phyloP scores from a whole-genome alignment of 2,329 filamentous ascomycete genomes.

The Aspergillus latus region DNA sequence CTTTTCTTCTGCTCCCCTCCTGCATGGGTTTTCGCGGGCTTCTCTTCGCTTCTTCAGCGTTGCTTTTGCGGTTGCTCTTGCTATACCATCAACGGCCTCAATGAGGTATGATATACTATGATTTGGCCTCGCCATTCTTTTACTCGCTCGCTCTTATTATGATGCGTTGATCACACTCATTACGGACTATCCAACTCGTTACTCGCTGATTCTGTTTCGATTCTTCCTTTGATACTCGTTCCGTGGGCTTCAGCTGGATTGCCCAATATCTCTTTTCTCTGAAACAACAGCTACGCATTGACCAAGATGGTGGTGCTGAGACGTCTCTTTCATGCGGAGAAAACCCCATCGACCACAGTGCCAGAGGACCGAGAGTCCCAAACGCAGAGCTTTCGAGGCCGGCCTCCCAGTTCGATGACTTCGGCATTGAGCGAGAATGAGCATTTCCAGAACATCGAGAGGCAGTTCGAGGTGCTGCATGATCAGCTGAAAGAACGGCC shows the following conservation, averaged over 20 bases:
- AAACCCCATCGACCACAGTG: conserved; percentile 16
- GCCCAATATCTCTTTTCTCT: not conserved
- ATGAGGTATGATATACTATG: conserved; percentile 3
- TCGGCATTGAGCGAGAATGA: conserved; percentile 28
- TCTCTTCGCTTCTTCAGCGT: conserved; percentile 1
- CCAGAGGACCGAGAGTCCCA: conserved; percentile 14
- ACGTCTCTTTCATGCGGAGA: conserved; percentile 36
- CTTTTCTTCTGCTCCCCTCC: not conserved
- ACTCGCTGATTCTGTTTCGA: not conserved
- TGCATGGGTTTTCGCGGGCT: not conserved
- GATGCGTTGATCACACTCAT: not conserved
- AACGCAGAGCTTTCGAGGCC: not conserved
- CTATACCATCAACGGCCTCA: not conserved
- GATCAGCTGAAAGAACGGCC: conserved; percentile 34
- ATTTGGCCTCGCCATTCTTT: conserved; percentile 1
- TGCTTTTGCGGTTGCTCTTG: not conserved
- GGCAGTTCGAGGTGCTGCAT: conserved; percentile 41
- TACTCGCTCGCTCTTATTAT: conserved; percentile 1
- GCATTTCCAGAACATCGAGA: conserved; percentile 41
- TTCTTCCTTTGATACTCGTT: not conserved
- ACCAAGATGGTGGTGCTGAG: conserved; percentile 36
- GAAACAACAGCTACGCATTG: not conserved
- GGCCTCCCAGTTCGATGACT: conserved; percentile 14
- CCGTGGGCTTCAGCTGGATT: not conserved
- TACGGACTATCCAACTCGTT: conserved; percentile 8